These are phyloP conservation scores for Thozetella sp. DNA, from an alignment of 495 filamentous ascomycete genomes.

Conservation along the genomic window DNA sequence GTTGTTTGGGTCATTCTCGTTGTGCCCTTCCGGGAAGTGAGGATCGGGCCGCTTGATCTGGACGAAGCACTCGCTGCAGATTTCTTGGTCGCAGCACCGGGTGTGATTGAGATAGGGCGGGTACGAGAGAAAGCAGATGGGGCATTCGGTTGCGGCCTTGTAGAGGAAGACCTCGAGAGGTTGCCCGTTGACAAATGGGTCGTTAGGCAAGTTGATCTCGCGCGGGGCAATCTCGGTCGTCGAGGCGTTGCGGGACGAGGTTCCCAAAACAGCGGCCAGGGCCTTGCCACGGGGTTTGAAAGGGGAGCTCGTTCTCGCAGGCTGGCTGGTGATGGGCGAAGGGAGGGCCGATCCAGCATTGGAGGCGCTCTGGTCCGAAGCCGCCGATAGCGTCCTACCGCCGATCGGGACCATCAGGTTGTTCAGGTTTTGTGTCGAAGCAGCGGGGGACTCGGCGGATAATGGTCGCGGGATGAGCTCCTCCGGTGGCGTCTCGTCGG, in stretches of 20 bases:
- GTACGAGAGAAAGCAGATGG: constrained; percentile 95
- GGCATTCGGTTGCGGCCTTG: constrained; percentile 87
- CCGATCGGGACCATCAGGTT: constrained; percentile 76
- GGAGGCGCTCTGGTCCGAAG: constrained; percentile 63
- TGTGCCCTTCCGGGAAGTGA: constrained; percentile 88
- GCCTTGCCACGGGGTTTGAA: constrained; percentile 77
- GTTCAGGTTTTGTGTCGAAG: constrained; percentile 50
- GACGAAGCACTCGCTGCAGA: constrained; percentile 98
- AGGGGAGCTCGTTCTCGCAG: constrained; percentile 33
- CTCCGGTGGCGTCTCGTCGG: constrained; percentile 78
- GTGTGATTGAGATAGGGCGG: constrained; percentile 96
- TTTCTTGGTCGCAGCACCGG: constrained; percentile 92
- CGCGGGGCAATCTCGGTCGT: constrained; percentile 70
- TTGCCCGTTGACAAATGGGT: constrained; percentile 90
- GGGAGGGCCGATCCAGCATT: constrained; percentile 52
- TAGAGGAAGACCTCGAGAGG: constrained; percentile 90
- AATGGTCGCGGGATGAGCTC: constrained; percentile 53
- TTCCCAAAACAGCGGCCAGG: constrained; percentile 74
- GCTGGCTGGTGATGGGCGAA: constrained; percentile 54
- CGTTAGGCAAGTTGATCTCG: constrained; percentile 78
- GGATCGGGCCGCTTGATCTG: constrained; percentile 98
- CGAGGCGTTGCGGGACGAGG: constrained; percentile 64
- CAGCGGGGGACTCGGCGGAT: constrained; percentile 31
- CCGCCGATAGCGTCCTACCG: constrained; percentile 71
- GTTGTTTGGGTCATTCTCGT: constrained; percentile 42